These are phyloP conservation scores for Solanum ossicruentum DNA, from an alignment of 257 asterid species.

Conservation along the genomic window DNA sequence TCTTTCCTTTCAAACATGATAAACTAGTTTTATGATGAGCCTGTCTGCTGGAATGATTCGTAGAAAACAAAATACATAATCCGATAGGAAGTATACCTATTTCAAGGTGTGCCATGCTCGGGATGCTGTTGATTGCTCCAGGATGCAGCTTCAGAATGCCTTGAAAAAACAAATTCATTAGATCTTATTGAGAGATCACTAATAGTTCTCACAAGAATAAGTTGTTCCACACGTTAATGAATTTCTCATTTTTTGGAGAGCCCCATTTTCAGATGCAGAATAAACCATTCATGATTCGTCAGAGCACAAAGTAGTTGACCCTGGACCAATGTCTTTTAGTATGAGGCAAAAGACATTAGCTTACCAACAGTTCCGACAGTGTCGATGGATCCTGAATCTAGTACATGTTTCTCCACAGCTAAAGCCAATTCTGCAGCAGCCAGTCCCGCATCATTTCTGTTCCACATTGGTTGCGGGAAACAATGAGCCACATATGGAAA, in stretches of 20 bases:
- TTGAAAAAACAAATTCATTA: not conserved
- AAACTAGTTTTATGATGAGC: not conserved
- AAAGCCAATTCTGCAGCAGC: constrained; percentile 96
- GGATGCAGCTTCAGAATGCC: constrained; percentile 96
- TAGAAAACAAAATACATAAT: not conserved
- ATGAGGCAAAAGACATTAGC: not conserved
- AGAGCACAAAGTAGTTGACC: not conserved
- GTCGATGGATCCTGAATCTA: constrained; percentile 82
- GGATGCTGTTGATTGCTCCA: constrained; percentile 97
- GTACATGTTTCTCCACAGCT: constrained; percentile 84
- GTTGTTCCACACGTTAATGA: not conserved
- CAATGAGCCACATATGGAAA: not conserved
- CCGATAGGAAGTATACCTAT: constrained; percentile 37
- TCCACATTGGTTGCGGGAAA: constrained; percentile 8
- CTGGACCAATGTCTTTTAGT: not conserved
- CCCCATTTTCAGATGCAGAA: too few relatives aligned
- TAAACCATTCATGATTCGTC: not conserved
- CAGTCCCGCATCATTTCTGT: constrained; percentile 89
- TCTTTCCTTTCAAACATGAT: not conserved
- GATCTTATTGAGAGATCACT: not conserved
- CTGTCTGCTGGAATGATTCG: not conserved
- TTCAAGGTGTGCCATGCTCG: constrained; percentile 86
- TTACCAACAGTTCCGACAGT: constrained; percentile 97
- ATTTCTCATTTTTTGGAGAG: too few relatives aligned
- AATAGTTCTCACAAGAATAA: not conserved